A percentile compares a stretch with the other conserved stretches of the same genome.
Evolutionary conservation across 306 rosid species (phyloP).

Genomic region (Senna tora): DNA sequence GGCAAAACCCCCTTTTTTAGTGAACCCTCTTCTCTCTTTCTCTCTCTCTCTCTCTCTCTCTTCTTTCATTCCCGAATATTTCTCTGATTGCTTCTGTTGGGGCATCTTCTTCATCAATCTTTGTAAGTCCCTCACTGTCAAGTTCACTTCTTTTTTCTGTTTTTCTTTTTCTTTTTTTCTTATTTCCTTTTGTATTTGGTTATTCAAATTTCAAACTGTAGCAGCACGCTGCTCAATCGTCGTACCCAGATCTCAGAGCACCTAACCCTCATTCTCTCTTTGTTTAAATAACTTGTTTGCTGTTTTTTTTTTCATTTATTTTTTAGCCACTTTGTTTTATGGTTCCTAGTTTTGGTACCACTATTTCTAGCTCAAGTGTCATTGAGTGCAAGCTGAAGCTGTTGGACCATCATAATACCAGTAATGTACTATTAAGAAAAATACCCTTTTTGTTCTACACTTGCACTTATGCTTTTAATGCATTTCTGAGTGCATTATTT

Average conservation of each 20-base stretch:
- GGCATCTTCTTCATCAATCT: not conserved
- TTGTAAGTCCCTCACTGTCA: not conserved
- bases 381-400: not conserved
- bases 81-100: not conserved
- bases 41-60: not conserved
- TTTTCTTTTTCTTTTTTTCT: not conserved
- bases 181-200: not conserved
- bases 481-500: not conserved
- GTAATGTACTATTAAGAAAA: not conserved
- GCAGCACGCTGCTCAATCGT: not conserved
- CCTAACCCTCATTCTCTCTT: not conserved
- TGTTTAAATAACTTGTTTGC: not conserved
- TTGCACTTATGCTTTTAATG: not conserved
- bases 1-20: not conserved
- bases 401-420: not conserved
- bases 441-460: conserved; percentile 1
- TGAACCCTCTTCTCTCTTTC: conserved; percentile 1
- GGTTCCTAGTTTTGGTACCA: not conserved
- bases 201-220: not conserved
- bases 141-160: not conserved
- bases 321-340: not conserved
- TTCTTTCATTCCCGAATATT: not conserved
- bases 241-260: not conserved
- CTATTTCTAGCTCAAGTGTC: not conserved
- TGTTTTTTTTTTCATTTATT: not conserved